Base-by-base conservation (phyloP, 352 stramenopile genomes). In the Blastocystis sp. region DNA sequence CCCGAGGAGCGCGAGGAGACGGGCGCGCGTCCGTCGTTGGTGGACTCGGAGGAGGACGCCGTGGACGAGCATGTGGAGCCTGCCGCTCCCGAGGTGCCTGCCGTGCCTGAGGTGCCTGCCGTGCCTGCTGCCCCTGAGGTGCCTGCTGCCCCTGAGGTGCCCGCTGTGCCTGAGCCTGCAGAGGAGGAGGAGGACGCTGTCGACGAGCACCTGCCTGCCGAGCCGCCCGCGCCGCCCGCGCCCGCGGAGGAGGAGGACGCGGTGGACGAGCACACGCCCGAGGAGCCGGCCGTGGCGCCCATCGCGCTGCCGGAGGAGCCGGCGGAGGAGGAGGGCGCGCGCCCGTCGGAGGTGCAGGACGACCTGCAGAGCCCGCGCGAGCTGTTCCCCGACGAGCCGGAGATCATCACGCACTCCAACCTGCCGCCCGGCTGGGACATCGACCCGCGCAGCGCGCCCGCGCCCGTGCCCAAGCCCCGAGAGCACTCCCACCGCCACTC, bases 361-460 rank as follows among this genome's bases (percentile, higher is more conserved):
- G 40, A 66, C 40, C 61, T 66, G 5, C 61, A n/a, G 10, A 14
- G 10, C n/a, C 61, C 11, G n/a, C n/a, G 11, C 28, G 61, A 66
- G 28, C 7, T 17, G 4, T 66, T 66, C 7, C 61, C 61, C 40
- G 61, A 66, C 14, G 61, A 66, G 40, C 28, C 28, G 28, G 61
- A 66, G 28, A 66, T 66, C 14, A 66, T 66, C 14, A 66, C 61
- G 10, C 61, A 14, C 61, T 40, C n/a, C 61, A 66, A 66, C 40
- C n/a, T 40, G 7, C 61, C 61, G 28, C 4, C 61, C 40, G 61
- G 61, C 14, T 66, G 61, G 28, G 61, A 66, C 40, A 10, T 66
- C n/a, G 40, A 66, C 14, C 61, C 11, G 4, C n/a, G 10, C 28
- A 34, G 40, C 7, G 40, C 61, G 3, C 4, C 61, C 11, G 61